Percentiles rank a stretch among this genome's conserved stretches.
phyloP scores from a whole-genome alignment of 225 moss, liverwort and hornwort species.

The Polytrichum commune region DNA sequence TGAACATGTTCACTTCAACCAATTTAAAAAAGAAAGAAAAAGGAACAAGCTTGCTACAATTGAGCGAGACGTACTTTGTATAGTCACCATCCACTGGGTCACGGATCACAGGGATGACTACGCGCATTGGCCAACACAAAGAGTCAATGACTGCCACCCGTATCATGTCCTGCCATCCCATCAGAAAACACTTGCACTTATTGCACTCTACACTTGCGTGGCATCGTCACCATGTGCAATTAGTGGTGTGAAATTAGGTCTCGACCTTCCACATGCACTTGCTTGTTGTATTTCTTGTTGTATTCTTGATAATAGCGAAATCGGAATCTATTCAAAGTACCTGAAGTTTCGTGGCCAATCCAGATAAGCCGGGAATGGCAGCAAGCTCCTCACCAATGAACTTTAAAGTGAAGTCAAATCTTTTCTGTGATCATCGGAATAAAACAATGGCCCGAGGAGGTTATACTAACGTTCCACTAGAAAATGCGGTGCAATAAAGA shows the following conservation, averaged over 20 bases:
- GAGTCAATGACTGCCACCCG: slow-evolving; percentile 49
- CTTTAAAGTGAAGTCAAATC: slow-evolving; percentile 48
- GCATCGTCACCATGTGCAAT: too few relatives aligned
- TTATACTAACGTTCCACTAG: too few relatives aligned
- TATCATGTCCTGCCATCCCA: slow-evolving; percentile 45
- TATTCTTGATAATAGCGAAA: too few relatives aligned
- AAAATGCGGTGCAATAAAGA: too few relatives aligned
- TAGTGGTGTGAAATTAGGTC: too few relatives aligned
- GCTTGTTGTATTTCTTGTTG: too few relatives aligned
- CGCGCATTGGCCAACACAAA: slow-evolving; percentile 64
- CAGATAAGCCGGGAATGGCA: slow-evolving; percentile 47
- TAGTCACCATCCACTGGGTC: slow-evolving; percentile 36
- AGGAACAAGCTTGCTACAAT: neutral
- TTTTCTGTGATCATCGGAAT: slow-evolving; percentile 31
- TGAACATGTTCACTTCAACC: too few relatives aligned
- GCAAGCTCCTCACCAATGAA: slow-evolving; percentile 47
- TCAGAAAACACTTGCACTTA: too few relatives aligned
- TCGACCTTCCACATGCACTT: too few relatives aligned
- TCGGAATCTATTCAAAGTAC: neutral
- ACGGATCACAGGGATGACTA: slow-evolving; percentile 44
- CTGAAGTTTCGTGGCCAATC: slow-evolving; percentile 15
- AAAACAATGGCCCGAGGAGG: too few relatives aligned
- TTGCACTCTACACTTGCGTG: too few relatives aligned
- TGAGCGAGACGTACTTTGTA: slow-evolving; percentile 24
- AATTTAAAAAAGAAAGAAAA: too few relatives aligned